These are phyloP conservation scores for Amaranthus palmeri DNA, from an alignment of 148 eudicot genomes.

Conservation along the genomic window DNA sequence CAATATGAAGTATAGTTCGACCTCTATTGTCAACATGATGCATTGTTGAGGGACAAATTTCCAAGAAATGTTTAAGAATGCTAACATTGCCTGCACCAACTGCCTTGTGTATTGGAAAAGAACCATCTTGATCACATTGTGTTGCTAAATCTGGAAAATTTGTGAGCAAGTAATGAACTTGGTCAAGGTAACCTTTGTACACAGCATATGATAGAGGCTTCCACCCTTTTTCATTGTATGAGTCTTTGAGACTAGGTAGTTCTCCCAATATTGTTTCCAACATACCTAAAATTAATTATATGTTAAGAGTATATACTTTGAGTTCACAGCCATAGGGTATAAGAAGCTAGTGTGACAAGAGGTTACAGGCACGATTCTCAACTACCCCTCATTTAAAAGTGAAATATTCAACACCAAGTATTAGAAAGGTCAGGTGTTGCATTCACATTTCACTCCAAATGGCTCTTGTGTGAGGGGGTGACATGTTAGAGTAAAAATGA, in stretches of 20 bases:
- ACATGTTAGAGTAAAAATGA: too few relatives aligned
- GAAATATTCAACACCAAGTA: too few relatives aligned
- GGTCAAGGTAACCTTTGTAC: constrained; percentile 10
- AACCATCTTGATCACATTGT: neutral
- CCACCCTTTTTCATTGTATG: constrained; percentile 1
- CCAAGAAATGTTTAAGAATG: neutral
- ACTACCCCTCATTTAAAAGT: too few relatives aligned
- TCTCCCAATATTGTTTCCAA: neutral
- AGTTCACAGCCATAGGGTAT: too few relatives aligned
- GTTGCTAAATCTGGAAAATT: neutral
- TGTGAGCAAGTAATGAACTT: neutral
- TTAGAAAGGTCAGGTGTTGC: too few relatives aligned
- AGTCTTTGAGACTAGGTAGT: neutral
- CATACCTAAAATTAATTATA: neutral
- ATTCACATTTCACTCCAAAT: too few relatives aligned
- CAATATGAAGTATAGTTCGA: constrained; percentile 6
- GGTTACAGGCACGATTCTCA: too few relatives aligned
- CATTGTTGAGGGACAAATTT: neutral
- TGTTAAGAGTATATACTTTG: too few relatives aligned
- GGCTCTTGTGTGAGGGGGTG: too few relatives aligned
- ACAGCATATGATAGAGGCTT: constrained; percentile 2
- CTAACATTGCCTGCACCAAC: neutral
- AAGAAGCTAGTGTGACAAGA: too few relatives aligned
- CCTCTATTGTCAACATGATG: neutral
- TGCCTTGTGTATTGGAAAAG: constrained; percentile 1